Evolutionary conservation across 2,329 filamentous ascomycete genomes (phyloP).

Genomic region (Pyricularia pennisetigena): DNA sequence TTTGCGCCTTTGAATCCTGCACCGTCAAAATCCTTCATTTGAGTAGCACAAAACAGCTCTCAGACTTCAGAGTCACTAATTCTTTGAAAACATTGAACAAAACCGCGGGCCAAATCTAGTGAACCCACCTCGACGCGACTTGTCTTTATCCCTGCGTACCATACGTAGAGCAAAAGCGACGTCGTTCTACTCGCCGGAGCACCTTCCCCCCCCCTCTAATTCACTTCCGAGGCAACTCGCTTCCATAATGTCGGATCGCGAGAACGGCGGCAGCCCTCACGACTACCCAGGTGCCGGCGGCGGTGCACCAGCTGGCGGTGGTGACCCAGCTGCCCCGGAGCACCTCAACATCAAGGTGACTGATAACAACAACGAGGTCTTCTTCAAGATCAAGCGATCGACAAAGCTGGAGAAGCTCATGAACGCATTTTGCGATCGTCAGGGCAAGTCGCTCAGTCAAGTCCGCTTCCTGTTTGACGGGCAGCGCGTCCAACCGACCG

Average conservation of each 20-base stretch:
- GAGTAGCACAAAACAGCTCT: not conserved
- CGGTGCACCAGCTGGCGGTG: slow-evolving; percentile 21
- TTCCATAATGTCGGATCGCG: slow-evolving; percentile 38
- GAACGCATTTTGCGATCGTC: slow-evolving; percentile 94
- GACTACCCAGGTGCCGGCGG: slow-evolving; percentile 14
- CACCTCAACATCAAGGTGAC: slow-evolving; percentile 99
- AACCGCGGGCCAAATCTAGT: not conserved
- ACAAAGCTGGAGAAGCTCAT: slow-evolving; percentile 97
- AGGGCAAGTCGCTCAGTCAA: slow-evolving; percentile 75
- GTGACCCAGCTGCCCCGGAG: slow-evolving; percentile 46
- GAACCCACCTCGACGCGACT: not conserved
- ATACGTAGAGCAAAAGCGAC: not conserved
- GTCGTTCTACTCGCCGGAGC: not conserved
- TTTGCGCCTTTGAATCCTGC: not conserved
- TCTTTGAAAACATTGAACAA: not conserved
- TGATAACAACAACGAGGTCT: slow-evolving; percentile 98
- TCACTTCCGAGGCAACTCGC: not conserved
- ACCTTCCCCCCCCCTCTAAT: not conserved
- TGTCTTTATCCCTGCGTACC: not conserved
- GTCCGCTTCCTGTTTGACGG: slow-evolving; percentile 96
- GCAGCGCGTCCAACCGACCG: slow-evolving; percentile 77
- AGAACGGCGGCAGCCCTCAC: slow-evolving; percentile 32
- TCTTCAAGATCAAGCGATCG: slow-evolving; percentile 98
- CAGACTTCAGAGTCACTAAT: not conserved
- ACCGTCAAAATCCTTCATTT: not conserved